phyloP scores from a whole-genome alignment of 2,329 filamentous ascomycete genomes.

The Mollisia scopiformis region DNA sequence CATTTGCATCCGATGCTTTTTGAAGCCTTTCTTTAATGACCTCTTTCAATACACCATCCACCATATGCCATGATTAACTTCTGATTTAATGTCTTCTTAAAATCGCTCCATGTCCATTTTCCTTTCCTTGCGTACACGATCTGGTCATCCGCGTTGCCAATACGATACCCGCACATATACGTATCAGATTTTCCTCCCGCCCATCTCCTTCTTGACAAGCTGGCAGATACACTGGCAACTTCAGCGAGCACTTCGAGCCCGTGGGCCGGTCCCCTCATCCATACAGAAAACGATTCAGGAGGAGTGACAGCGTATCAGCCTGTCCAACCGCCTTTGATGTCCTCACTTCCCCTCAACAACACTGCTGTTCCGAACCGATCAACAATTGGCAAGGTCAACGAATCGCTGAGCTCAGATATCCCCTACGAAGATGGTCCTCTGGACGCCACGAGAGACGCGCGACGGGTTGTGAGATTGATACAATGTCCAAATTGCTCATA shows the following conservation, averaged over 20 bases:
- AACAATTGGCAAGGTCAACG: constrained; percentile 12
- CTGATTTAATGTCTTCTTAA: not conserved
- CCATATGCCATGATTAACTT: not conserved
- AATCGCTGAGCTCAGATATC: not conserved
- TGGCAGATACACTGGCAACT: constrained; percentile 3
- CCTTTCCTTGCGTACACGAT: not conserved
- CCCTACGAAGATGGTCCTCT: constrained; percentile 35
- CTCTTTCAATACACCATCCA: not conserved
- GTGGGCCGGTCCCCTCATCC: constrained; percentile 10
- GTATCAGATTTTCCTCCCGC: not conserved
- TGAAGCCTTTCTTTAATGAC: not conserved
- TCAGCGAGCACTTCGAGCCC: constrained; percentile 8
- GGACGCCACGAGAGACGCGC: constrained; percentile 56
- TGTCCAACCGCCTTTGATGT: constrained; percentile 25
- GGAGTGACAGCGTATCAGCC: constrained; percentile 19
- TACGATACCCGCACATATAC: not conserved
- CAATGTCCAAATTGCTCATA: constrained; percentile 77
- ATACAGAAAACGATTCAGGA: constrained; percentile 6
- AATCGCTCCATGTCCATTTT: not conserved
- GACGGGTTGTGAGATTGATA: constrained; percentile 71
- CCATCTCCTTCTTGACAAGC: not conserved
- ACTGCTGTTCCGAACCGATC: constrained; percentile 20
- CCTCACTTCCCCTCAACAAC: constrained; percentile 25
- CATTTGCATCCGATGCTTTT: not conserved
- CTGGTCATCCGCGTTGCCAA: not conserved